phyloP scores from a whole-genome alignment of 106 monocot species.

The Dendrobium catenatum region DNA sequence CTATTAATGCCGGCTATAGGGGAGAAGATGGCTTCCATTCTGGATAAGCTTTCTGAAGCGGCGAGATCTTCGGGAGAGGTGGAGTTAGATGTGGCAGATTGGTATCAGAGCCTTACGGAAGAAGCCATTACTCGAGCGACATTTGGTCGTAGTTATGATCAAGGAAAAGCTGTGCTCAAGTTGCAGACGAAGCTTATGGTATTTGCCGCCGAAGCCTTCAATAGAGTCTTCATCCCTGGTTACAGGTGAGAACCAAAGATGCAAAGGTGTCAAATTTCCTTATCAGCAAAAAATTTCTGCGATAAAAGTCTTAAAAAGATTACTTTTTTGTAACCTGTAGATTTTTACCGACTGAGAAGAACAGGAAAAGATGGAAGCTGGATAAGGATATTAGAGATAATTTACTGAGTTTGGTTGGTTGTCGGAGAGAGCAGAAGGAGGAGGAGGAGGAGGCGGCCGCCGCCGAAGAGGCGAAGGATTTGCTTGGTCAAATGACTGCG shows the following conservation, averaged over 20 bases:
- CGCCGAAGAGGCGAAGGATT: conserved; percentile 29
- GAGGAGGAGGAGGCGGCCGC: neutral
- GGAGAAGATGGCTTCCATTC: conserved; percentile 58
- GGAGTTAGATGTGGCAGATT: conserved; percentile 65
- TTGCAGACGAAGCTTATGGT: conserved; percentile 77
- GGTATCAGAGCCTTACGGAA: conserved; percentile 59
- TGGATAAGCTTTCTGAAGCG: conserved; percentile 35
- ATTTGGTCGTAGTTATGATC: conserved; percentile 67
- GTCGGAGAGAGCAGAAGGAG: conserved; percentile 21
- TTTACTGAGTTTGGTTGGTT: conserved; percentile 37
- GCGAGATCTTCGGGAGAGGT: conserved; percentile 37
- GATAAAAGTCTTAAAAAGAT: neutral
- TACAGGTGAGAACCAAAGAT: conserved; percentile 15
- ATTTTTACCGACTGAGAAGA: conserved; percentile 66
- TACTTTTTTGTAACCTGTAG: conserved; percentile 12
- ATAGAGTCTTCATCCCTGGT: conserved; percentile 46
- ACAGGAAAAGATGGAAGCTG: conserved; percentile 54
- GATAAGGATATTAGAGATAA: conserved; percentile 54
- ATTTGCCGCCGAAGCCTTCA: conserved; percentile 82
- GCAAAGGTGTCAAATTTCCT: neutral
- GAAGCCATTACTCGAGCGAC: conserved; percentile 52
- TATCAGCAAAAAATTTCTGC: neutral
- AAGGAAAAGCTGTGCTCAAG: conserved; percentile 57
- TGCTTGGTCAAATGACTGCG: conserved; percentile 63
- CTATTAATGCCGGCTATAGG: conserved; percentile 59